Conservation (phyloP, 768 basidiomycete species). For the Cystofilobasidium bisporidii region DNA sequence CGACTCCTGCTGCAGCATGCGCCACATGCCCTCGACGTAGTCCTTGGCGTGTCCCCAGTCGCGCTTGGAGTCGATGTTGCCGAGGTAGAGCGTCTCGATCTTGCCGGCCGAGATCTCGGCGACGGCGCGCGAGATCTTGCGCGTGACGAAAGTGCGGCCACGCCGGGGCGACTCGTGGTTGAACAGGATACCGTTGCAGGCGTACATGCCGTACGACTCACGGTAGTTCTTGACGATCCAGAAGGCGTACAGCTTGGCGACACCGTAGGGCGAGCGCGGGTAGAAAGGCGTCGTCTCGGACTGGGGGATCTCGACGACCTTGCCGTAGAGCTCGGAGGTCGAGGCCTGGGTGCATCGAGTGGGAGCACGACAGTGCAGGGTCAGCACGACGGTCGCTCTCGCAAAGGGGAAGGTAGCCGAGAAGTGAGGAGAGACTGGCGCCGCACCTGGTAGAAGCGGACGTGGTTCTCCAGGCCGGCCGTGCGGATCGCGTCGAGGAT, state of each 20-base stretch:
- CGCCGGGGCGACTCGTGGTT: slow-evolving; percentile 72
- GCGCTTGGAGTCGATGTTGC: slow-evolving; percentile 86
- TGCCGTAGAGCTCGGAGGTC: slow-evolving; percentile 93
- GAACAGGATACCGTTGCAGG: slow-evolving; percentile 51
- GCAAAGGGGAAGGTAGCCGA: no score
- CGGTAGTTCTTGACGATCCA: slow-evolving; percentile 43
- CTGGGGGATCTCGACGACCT: slow-evolving; percentile 91
- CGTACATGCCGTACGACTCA: slow-evolving; percentile 88
- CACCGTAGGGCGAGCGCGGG: slow-evolving; percentile 93
- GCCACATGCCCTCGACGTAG: slow-evolving; percentile 97
- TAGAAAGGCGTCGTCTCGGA: slow-evolving; percentile 96
- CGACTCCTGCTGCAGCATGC: slow-evolving; percentile 71
- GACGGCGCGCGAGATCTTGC: slow-evolving; percentile 85
- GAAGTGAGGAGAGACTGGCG: no score
- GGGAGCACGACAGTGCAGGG: no score
- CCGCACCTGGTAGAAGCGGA: slow-evolving; percentile 88
- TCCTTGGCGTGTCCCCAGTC: slow-evolving; percentile 91
- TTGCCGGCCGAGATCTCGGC: slow-evolving; percentile 86
- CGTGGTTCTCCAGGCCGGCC: slow-evolving; percentile 82
- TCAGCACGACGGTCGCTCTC: no score
- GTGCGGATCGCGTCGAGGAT: slow-evolving; percentile 93
- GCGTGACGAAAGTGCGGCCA: slow-evolving; percentile 89
- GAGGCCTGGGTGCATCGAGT: no score
- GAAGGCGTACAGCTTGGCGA: slow-evolving; percentile 59
- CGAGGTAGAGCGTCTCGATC: slow-evolving; percentile 81